Evolutionary conservation across 495 filamentous ascomycete species (phyloP).

Genomic region (Cercophora sp.): DNA sequence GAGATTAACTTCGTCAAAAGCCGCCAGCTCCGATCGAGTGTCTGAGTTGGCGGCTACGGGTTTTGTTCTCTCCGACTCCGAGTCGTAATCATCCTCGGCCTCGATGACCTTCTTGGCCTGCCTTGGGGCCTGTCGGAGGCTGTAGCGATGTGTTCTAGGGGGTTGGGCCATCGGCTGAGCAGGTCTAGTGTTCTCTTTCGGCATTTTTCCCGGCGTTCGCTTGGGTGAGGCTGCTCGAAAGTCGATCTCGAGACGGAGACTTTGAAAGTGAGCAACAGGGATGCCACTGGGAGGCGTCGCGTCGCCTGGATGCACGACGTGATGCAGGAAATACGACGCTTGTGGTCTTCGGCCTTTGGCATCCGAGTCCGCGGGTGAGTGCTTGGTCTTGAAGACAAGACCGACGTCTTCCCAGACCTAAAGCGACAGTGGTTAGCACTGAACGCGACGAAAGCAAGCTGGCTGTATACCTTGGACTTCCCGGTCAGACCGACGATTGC

Average conservation of each 20-base stretch:
- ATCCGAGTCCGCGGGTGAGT: background rate
- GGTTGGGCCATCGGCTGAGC: too few species aligned
- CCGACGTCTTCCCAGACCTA: slow-evolving; percentile 27
- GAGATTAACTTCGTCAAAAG: too few species aligned
- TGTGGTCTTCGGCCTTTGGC: background rate
- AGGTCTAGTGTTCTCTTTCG: background rate
- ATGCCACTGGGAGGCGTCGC: slow-evolving; percentile 19
- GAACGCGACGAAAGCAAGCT: too few species aligned
- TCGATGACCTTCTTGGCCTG: slow-evolving; percentile 5
- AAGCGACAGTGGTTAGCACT: background rate
- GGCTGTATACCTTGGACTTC: too few species aligned
- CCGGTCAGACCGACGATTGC: too few species aligned
- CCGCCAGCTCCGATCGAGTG: too few species aligned
- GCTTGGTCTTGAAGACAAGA: slow-evolving; percentile 20
- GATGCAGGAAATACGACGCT: slow-evolving; percentile 25
- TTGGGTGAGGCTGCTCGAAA: slow-evolving; percentile 2
- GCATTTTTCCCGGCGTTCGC: background rate
- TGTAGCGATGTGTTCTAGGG: background rate
- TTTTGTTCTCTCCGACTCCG: background rate
- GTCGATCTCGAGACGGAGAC: slow-evolving; percentile 24
- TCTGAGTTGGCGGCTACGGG: background rate
- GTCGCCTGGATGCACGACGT: slow-evolving; percentile 26
- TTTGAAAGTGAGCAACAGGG: slow-evolving; percentile 29
- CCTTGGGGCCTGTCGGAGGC: slow-evolving; percentile 10
- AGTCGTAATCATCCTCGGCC: background rate